These are phyloP conservation scores for Ulota crispa DNA, from an alignment of 225 moss, liverwort and hornwort species.

Conservation along the genomic window DNA sequence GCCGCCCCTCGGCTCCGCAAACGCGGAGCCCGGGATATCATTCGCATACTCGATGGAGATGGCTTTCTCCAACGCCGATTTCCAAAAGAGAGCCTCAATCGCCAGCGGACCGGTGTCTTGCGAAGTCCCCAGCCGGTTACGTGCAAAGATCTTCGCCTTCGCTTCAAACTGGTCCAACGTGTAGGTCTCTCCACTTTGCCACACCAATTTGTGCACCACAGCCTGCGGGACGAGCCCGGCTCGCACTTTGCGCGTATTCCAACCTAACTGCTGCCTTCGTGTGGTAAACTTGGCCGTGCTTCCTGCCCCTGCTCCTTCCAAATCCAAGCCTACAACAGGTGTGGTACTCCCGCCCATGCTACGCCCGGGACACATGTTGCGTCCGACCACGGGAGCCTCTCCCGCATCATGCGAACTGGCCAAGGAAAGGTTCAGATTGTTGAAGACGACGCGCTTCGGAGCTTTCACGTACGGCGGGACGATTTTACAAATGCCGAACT, in stretches of 20 bases:
- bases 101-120: slow-evolving; percentile 48
- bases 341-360: slow-evolving; percentile 62
- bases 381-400: slow-evolving; percentile 36
- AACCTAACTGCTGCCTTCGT: slow-evolving; percentile 91
- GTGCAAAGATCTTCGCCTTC: slow-evolving; percentile 76
- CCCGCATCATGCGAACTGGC: slow-evolving; percentile 53
- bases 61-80: slow-evolving; percentile 78
- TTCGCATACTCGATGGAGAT: slow-evolving; percentile 92
- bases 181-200: slow-evolving; percentile 96
- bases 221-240: slow-evolving; percentile 63
- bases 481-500: slow-evolving; percentile 90
- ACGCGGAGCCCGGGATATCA: slow-evolving; percentile 93
- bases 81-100: slow-evolving; percentile 84
- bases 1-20: slow-evolving; percentile 61
- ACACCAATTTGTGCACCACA: slow-evolving; percentile 83
- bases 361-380: slow-evolving; percentile 65
- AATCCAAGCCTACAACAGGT: slow-evolving; percentile 37
- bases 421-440: slow-evolving; percentile 76
- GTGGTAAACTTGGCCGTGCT: slow-evolving; percentile 78
- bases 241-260: slow-evolving; percentile 70
- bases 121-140: slow-evolving; percentile 67
- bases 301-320: slow-evolving; percentile 36
- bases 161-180: slow-evolving; percentile 86
- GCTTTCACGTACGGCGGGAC: slow-evolving; percentile 79
- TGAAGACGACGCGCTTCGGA: slow-evolving; percentile 67